phyloP scores from a whole-genome alignment of 176 grass and related monocot genomes.

The Juncus inflexus region DNA sequence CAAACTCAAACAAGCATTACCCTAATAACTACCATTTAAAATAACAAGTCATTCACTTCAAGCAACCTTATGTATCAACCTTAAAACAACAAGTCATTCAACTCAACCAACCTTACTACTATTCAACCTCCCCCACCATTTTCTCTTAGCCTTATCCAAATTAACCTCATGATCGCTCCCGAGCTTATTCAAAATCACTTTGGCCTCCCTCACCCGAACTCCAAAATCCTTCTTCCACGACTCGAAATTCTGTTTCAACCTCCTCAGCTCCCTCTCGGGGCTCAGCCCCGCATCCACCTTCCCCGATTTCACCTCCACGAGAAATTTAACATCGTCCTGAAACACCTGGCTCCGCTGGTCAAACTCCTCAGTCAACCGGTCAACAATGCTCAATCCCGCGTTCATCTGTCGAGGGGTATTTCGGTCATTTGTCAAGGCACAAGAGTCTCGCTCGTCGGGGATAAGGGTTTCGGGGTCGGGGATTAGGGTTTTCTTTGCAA shows the following conservation, averaged over 20 bases:
- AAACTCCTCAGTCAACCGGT: slow-evolving; percentile 56
- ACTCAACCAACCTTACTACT: slow-evolving; percentile 58
- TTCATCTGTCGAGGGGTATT: slow-evolving; percentile 41
- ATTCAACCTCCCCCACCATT: slow-evolving; percentile 88
- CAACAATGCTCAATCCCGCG: slow-evolving; percentile 52
- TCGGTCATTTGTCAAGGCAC: slow-evolving; percentile 47
- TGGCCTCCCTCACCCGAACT: slow-evolving; percentile 63
- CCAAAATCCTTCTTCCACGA: slow-evolving; percentile 87
- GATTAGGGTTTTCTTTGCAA: slow-evolving; percentile 81
- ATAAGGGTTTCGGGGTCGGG: slow-evolving; percentile 47
- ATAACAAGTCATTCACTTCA: no score
- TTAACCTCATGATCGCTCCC: slow-evolving; percentile 46
- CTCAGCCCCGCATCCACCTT: slow-evolving; percentile 73
- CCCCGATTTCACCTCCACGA: slow-evolving; percentile 93
- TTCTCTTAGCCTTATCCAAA: slow-evolving; percentile 70
- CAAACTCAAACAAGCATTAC: neutral
- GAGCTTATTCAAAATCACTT: slow-evolving; percentile 88
- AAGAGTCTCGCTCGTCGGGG: slow-evolving; percentile 49
- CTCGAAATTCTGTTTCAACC: slow-evolving; percentile 84
- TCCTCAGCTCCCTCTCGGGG: slow-evolving; percentile 72
- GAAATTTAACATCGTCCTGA: slow-evolving; percentile 68
- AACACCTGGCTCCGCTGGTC: slow-evolving; percentile 86
- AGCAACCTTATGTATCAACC: no score
- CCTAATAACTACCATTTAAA: neutral
- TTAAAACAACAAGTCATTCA: neutral